Percentiles rank a stretch among this genome's conserved stretches.
These are phyloP conservation scores for Pilasporangium apinafurcum DNA, from an alignment of 352 stramenopile genomes.

Conservation along the genomic window DNA sequence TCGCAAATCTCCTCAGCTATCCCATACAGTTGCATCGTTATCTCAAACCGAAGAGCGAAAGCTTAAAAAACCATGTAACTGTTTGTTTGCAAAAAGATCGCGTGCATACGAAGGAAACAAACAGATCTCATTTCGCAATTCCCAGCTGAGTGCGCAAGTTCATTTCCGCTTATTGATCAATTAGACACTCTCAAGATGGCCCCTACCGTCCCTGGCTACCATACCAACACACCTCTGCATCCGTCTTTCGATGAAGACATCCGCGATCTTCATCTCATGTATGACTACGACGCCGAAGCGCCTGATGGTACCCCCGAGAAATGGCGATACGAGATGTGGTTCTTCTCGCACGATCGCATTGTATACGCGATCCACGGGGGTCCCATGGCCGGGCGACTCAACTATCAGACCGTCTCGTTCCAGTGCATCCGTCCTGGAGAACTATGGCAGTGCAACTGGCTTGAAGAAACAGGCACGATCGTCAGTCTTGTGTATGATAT, in stretches of 20 bases:
- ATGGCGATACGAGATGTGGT: slow-evolving; percentile 62
- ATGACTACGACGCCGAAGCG: slow-evolving; percentile 42
- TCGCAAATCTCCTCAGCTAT: no score
- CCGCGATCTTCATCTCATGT: slow-evolving; percentile 41
- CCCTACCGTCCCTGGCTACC: slow-evolving; percentile 34
- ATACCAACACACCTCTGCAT: slow-evolving; percentile 47
- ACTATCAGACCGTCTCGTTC: slow-evolving; percentile 53
- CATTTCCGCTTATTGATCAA: no score
- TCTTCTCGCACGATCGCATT: slow-evolving; percentile 47
- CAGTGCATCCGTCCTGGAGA: slow-evolving; percentile 52
- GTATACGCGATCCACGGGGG: slow-evolving; percentile 55
- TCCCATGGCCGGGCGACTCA: slow-evolving; percentile 42
- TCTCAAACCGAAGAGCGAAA: no score
- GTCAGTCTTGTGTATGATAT: slow-evolving; percentile 50
- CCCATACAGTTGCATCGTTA: no score
- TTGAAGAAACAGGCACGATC: slow-evolving; percentile 50
- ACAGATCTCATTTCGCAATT: no score
- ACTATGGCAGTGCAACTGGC: slow-evolving; percentile 58
- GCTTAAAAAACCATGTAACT: no score
- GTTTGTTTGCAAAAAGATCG: no score
- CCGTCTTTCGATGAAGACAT: slow-evolving; percentile 53
- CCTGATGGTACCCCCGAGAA: slow-evolving; percentile 35
- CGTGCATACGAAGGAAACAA: no score
- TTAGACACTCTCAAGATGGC: no score
- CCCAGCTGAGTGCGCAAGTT: no score